Evolutionary conservation across 2,329 filamentous ascomycete species (phyloP).

Genomic region (Claviceps sp.): DNA sequence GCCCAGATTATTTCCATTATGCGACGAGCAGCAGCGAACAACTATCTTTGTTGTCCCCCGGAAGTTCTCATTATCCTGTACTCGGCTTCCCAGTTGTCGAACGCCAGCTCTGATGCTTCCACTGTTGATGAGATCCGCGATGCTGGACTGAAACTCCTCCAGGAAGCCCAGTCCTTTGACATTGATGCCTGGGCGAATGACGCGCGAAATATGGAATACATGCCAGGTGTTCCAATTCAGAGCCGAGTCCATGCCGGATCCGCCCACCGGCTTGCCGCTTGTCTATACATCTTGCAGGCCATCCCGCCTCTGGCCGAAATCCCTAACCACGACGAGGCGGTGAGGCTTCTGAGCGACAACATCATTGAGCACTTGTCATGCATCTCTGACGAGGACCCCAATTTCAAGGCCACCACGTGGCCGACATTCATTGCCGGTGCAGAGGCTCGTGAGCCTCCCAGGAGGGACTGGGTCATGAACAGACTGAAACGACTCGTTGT

Average conservation of each 20-base stretch:
- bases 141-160: constrained; percentile 20
- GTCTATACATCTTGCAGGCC: constrained; percentile 32
- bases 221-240: constrained; percentile 20
- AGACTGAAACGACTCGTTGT: constrained; percentile 27
- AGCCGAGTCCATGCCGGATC: constrained; percentile 27
- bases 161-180: constrained; percentile 26
- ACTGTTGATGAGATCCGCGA: constrained; percentile 15
- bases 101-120: constrained; percentile 14
- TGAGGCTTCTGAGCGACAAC: constrained; percentile 26
- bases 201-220: constrained; percentile 20
- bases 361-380: constrained; percentile 32
- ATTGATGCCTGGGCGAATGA: constrained; percentile 26
- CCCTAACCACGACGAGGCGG: constrained; percentile 15
- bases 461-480: constrained; percentile 35
- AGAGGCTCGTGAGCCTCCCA: constrained; percentile 28
- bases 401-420: constrained; percentile 45
- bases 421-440: constrained; percentile 43
- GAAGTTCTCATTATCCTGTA: constrained; percentile 30
- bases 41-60: constrained; percentile 33
- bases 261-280: constrained; percentile 29
- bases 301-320: constrained; percentile 17
- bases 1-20: constrained; percentile 25
- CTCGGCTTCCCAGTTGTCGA: constrained; percentile 27
- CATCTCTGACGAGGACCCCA: constrained; percentile 33
- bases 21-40: constrained; percentile 26